Percentiles rank a stretch among this genome's conserved stretches.
phyloP scores from a whole-genome alignment of 139 green algal genomes.

The Micractinium sp. region DNA sequence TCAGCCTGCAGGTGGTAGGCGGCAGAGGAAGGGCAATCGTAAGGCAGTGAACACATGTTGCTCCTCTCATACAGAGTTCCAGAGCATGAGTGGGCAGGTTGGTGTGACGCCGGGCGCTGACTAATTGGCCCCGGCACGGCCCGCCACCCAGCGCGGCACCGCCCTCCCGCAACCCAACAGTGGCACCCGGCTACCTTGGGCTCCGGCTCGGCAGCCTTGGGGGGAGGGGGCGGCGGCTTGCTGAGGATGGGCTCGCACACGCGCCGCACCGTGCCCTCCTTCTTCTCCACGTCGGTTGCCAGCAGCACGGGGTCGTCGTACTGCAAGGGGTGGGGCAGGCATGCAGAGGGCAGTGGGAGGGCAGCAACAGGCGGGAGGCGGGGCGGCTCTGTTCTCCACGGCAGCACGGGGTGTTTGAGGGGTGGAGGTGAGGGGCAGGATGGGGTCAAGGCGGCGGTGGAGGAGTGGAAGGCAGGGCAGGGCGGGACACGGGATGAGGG shows the following conservation, averaged over 20 bases:
- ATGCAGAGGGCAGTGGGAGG: background rate
- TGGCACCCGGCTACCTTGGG: too few relatives aligned
- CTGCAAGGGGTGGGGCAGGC: background rate
- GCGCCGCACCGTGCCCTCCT: slow-evolving; percentile 81
- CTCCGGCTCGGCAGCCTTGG: slow-evolving; percentile 32
- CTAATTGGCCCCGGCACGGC: too few relatives aligned
- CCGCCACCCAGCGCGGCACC: too few relatives aligned
- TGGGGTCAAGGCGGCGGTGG: too few relatives aligned
- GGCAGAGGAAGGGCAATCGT: too few relatives aligned
- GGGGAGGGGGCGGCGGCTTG: slow-evolving; percentile 76
- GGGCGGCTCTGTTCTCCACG: too few relatives aligned
- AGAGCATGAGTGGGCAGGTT: background rate
- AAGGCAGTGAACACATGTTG: background rate
- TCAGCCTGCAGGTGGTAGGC: too few relatives aligned
- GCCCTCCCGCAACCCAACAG: too few relatives aligned
- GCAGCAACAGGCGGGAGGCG: background rate
- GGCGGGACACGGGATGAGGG: too few relatives aligned
- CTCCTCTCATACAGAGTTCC: background rate
- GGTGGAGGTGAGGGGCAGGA: too few relatives aligned
- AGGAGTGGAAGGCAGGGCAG: background rate
- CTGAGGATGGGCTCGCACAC: slow-evolving; percentile 87
- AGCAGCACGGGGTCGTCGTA: slow-evolving; percentile 83
- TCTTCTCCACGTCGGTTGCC: slow-evolving; percentile 88
- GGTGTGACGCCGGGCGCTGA: too few relatives aligned
- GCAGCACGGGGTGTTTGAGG: too few relatives aligned